Percentiles rank a stretch among this genome's conserved stretches.
These are phyloP conservation scores for Hymenoscyphus scutula DNA, from an alignment of 2,329 filamentous ascomycete genomes.

Conservation along the genomic window DNA sequence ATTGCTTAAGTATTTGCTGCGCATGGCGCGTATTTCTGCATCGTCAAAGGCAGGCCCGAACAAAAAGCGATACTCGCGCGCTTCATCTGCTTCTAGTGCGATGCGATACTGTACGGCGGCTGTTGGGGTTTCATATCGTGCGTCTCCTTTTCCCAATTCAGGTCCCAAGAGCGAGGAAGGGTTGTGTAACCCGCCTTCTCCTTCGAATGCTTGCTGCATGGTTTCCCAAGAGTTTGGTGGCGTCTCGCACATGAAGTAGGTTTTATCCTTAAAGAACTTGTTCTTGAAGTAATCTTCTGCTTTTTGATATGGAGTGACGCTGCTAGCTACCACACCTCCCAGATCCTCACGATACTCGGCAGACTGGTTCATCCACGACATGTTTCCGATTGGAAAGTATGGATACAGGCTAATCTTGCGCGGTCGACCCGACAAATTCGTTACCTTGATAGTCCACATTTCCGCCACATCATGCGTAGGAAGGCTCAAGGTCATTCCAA, in stretches of 20 bases:
- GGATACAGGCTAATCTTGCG: constrained; percentile 53
- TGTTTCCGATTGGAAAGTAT: constrained; percentile 58
- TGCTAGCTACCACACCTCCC: constrained; percentile 49
- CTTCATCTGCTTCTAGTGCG: constrained; percentile 40
- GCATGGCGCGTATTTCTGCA: constrained; percentile 47
- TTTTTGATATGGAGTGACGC: constrained; percentile 57
- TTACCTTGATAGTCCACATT: constrained; percentile 53
- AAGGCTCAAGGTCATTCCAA: constrained; percentile 51
- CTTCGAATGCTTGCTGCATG: constrained; percentile 51
- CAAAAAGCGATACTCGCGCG: constrained; percentile 50
- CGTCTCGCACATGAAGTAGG: constrained; percentile 55
- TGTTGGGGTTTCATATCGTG: constrained; percentile 54
- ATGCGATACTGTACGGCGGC: constrained; percentile 53
- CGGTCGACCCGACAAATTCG: constrained; percentile 45
- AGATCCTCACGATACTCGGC: constrained; percentile 50
- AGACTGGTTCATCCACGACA: constrained; percentile 62
- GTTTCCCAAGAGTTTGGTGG: constrained; percentile 52
- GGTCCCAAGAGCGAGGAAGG: constrained; percentile 44
- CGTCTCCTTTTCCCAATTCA: constrained; percentile 46
- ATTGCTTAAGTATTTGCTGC: constrained; percentile 48
- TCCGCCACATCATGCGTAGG: constrained; percentile 55
- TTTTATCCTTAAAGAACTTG: constrained; percentile 55
- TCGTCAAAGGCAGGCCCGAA: constrained; percentile 55
- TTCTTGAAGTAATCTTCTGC: constrained; percentile 56
- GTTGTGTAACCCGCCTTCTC: constrained; percentile 53